Evolutionary conservation across 768 basidiomycete genomes (phyloP).

Genomic region (Rhodotorula toruloides): DNA sequence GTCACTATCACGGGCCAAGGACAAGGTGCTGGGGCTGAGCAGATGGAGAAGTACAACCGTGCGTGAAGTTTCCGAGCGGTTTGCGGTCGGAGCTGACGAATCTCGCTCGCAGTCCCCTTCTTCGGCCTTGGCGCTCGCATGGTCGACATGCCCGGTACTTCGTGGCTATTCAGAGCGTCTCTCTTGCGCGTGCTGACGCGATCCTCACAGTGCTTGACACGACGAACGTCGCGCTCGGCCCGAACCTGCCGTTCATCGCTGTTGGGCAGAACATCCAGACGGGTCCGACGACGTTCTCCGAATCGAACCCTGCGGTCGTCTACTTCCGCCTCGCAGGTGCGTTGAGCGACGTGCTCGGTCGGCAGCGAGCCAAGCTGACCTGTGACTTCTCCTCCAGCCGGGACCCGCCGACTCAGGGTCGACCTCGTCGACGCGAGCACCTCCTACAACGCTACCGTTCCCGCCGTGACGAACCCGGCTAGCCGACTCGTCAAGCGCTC

Average conservation of each 20-base stretch:
- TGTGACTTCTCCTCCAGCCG: background rate
- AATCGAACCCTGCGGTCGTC: constrained; percentile 53
- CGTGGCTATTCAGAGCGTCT: background rate
- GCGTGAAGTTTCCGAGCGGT: background rate
- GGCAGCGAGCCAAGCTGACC: background rate
- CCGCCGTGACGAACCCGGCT: constrained; percentile 26
- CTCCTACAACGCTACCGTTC: constrained; percentile 33
- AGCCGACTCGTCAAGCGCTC: constrained; percentile 21
- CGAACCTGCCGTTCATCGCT: constrained; percentile 51
- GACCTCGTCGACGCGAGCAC: constrained; percentile 38
- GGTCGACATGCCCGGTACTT: constrained; percentile 49
- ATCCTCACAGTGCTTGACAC: constrained; percentile 54
- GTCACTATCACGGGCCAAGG: constrained; percentile 45
- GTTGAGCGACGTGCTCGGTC: background rate
- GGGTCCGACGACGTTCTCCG: constrained; percentile 48
- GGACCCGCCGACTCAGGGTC: constrained; percentile 2
- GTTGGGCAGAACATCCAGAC: constrained; percentile 50
- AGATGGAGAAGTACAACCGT: background rate
- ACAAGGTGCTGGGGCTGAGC: constrained; percentile 3
- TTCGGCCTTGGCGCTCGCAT: constrained; percentile 52
- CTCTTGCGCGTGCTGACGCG: background rate
- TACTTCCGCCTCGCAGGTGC: constrained; percentile 50
- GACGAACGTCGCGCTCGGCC: constrained; percentile 51
- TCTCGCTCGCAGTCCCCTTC: constrained; percentile 48
- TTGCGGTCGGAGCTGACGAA: background rate